phyloP scores from a whole-genome alignment of 164 flowering plant species.

The grape (Vitis vinifera) region ASM3070453v1 NC_081820.1:19376001-19376500 shows the following conservation, averaged over 20 bases:
- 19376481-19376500: too few species aligned
- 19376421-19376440: constrained; percentile 14
- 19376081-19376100: constrained; percentile 44
- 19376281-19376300: too few species aligned
- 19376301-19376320: constrained; percentile 11
- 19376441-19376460: constrained; percentile 15
- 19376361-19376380: not conserved
- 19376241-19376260: too few species aligned
- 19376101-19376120: constrained; percentile 38
- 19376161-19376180: constrained; percentile 26
- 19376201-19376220: too few species aligned
- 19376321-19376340: constrained; percentile 13
- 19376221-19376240: too few species aligned
- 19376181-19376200: constrained; percentile 15
- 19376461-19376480: constrained; percentile 8
- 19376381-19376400: not conserved
- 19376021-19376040: constrained; percentile 34
- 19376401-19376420: not conserved
- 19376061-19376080: constrained; percentile 47
- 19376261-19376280: not conserved
- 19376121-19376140: constrained; percentile 48
- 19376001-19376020: constrained; percentile 32
- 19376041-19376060: constrained; percentile 36
- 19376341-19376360: constrained; percentile 21
- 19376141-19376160: constrained; percentile 22